Base-by-base conservation (phyloP, 495 filamentous ascomycete species). In the Aspergillus nidulans region DNA sequence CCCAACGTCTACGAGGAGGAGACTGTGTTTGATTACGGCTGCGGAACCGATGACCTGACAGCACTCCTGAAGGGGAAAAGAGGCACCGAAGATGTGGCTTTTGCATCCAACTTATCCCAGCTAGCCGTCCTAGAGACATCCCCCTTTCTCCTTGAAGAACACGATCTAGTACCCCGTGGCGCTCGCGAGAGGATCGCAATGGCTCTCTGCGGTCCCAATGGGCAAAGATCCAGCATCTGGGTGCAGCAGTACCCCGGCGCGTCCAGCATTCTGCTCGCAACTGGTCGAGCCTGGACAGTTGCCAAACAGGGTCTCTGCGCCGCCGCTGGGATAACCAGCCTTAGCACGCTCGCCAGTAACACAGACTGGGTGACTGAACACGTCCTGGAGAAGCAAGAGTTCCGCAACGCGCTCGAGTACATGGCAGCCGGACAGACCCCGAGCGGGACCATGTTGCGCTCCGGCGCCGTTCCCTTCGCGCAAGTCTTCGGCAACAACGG, bases 231-330 rank as follows among this genome's bases (percentile, higher is more conserved):
- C 4, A 43, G 41, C 16, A 43, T 43, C 41, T 43, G 16, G n/a
- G 41, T 43, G n/a, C 41, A 43, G 41, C 41, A 43, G 16, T 43
- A 43, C n/a, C 41, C 41, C n/a, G 41, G 41, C 16, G 41, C 41
- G 6, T 20, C 41, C 6, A 43, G 41, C 41, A 43, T 43, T 12
- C 41, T 43, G n/a, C 41, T 43, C 41, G 4, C 41, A 6, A 43
- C 41, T 0, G 41, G 41, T 18, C n/a, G 16, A 43, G 41, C 41
- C 41, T 43, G 41, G 41, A 43, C 41, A 15, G 41, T 43, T n/a
- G 41, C 41, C 7, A 43, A 43, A 43, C 41, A 43, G 16, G 41
- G 41, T 43, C 41, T 43, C 41, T 43, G 41, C 16, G 41, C 41
- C 6, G 16, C 41, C 1, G 41, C 16, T 10, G 41, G 41, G 1